Base-by-base conservation (phyloP, 306 rosid genomes). In the Begonia peltatifolia region DNA sequence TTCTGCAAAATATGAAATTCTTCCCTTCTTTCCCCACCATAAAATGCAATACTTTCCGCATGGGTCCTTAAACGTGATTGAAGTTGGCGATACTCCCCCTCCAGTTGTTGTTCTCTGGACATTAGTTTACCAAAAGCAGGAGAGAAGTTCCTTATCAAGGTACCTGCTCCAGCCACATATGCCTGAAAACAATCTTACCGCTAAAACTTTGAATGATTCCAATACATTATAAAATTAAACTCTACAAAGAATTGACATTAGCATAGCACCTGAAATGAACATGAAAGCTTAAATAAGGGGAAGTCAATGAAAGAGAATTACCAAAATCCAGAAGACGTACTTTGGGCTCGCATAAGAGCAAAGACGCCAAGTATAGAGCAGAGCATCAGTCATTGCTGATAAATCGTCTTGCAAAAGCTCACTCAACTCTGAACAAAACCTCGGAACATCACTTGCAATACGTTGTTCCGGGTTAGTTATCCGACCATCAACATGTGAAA, bases 291-390 rank as follows among this genome's bases (percentile, higher is more conserved):
- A 44, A 8, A 38, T n/a, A 42, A 51, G 50, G 56, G 20, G 66
- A 55, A 63, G 65, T 43, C 50, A 52, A 52, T 38, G 36, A 22
- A 14, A 47, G 56, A 57, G 12, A 56, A 51, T 76, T 85, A 92
- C 99, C 99, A 86, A 63, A 63, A 92, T 92, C 96, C 96, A 86
- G 66, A 86, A 65, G 78, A 92, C 82, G 66, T 92, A 92, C 81
- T 92, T 92, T 55, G 99, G 99, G 77, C 99, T 92, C 42, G 99
- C 93, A 77, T 92, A 92, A 52, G 99, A 92, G 68, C 96, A 92
- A 55, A 92, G 71, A 53, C 96, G 80, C 96, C 94, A 83, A 44
- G 96, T 86, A 79, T 92, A 92, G 36, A 86, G 82, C 43, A 92
- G 62, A 56, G 94, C 96, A 76, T 92, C 99, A 60, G 82, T 66